Evolutionary conservation across 305 asterid species (phyloP).

Genomic region (Fraxinus ornus): DNA sequence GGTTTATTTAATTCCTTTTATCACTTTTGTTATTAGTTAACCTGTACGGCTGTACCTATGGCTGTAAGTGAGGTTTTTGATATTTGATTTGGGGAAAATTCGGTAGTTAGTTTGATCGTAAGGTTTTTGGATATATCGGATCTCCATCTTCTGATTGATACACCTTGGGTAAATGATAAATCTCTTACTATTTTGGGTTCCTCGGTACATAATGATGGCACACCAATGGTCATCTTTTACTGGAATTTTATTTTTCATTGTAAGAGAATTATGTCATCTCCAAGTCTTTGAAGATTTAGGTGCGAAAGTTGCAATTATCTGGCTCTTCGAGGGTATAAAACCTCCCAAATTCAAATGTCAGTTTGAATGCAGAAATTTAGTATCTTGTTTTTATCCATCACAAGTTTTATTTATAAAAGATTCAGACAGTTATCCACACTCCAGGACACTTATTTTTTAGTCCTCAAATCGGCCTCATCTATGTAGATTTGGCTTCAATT

Average conservation of each 20-base stretch:
- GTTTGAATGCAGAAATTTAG: conserved; percentile 2
- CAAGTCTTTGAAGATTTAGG: neutral
- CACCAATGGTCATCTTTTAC: neutral
- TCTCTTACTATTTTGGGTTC: neutral
- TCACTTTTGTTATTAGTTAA: conserved; percentile 1
- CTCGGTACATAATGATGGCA: neutral
- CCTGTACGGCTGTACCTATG: neutral
- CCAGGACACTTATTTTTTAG: neutral
- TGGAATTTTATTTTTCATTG: neutral
- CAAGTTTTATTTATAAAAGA: neutral
- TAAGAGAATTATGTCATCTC: neutral
- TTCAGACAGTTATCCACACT: neutral
- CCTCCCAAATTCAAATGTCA: neutral
- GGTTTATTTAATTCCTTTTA: neutral
- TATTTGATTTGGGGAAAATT: neutral
- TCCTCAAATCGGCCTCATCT: neutral
- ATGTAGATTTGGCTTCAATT: neutral
- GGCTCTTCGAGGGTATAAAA: neutral
- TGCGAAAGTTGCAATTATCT: neutral
- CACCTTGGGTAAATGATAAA: neutral
- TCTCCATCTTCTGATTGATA: neutral
- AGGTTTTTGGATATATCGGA: neutral
- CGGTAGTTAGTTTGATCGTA: neutral
- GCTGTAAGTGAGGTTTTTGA: neutral
- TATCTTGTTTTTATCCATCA: neutral